Evolutionary conservation across 495 filamentous ascomycete species (phyloP).

Genomic region (Lasiosphaeria ovina): DNA sequence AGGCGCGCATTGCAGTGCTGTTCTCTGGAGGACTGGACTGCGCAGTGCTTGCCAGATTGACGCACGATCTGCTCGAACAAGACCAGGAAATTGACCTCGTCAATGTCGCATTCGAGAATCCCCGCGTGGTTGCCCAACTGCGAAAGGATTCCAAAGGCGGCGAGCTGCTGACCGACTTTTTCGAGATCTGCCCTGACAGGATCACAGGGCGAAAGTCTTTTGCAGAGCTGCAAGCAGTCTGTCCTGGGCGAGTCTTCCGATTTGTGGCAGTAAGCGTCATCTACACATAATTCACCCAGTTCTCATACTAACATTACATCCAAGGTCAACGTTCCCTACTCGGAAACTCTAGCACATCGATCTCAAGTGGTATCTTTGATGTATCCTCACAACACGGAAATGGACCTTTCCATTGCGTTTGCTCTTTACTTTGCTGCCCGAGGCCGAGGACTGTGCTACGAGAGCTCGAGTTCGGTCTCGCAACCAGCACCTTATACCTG

Average conservation of each 20-base stretch:
- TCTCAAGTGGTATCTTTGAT: slow-evolving; percentile 70
- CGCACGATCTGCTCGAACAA: slow-evolving; percentile 72
- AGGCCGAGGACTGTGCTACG: slow-evolving; percentile 58
- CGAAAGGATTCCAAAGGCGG: slow-evolving; percentile 19
- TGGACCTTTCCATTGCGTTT: slow-evolving; percentile 95
- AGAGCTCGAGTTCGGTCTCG: slow-evolving; percentile 14
- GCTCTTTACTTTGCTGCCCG: slow-evolving; percentile 93
- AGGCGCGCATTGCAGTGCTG: slow-evolving; percentile 69
- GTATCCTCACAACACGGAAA: slow-evolving; percentile 92
- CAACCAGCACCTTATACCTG: slow-evolving; percentile 54
- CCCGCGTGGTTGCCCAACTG: slow-evolving; percentile 56
- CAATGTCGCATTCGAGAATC: slow-evolving; percentile 97
- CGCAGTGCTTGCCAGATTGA: slow-evolving; percentile 76
- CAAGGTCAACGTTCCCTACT: slow-evolving; percentile 79
- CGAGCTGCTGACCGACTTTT: slow-evolving; percentile 43
- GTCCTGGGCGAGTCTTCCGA: slow-evolving; percentile 71
- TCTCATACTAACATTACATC: slow-evolving; percentile 8
- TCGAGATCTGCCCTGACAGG: slow-evolving; percentile 85
- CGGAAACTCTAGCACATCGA: slow-evolving; percentile 69
- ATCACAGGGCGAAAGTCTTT: slow-evolving; percentile 77
- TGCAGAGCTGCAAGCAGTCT: slow-evolving; percentile 67
- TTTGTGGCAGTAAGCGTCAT: slow-evolving; percentile 62
- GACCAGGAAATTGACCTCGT: slow-evolving; percentile 77
- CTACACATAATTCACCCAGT: not conserved
- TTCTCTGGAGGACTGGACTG: slow-evolving; percentile 97